Evolutionary conservation across 1,139 yeast genomes (phyloP), one percentile per base, ranked within the genome.

Genomic region (Geotrichum reessii): DNA sequence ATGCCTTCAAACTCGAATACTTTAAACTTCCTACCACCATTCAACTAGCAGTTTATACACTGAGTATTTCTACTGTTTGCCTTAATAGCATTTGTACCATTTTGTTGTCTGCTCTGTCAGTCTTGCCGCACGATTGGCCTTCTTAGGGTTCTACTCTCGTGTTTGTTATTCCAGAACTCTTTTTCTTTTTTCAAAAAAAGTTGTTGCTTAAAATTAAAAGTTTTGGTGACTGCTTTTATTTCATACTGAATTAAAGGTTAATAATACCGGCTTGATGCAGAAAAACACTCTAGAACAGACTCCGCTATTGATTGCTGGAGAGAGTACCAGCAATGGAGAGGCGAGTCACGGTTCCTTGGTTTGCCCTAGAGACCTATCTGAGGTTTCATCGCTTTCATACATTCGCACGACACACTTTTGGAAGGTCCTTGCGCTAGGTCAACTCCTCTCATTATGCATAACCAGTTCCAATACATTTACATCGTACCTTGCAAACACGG

Each of bases 401-500:
- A 51, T 76, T 51, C 56, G 66, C 40, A 70, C 76, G 28, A 62
- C 62, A 44, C 71, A 73, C 40, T 77, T 77, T 61, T 75, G 77
- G 77, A 66, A 73, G 56, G 76, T 76, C 48, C 69, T 77, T 49
- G 48, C 75, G 42, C 71, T 71, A 48, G 80, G 80, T 52, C 80
- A 76, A 66, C 65, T 76, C 48, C 66, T 77, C 53, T 75, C 79
- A 12, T 64, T 75, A 64, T 67, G 75, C 59, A 69, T 76, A 52
- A 75, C 74, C n/a, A 74, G 77, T 44, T 76, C 80, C 37, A 76
- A 76, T 63, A 76, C 79, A 24, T 64, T 76, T 63, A 74, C 79
- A n/a, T n/a, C n/a, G n/a, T 25, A 71, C 78, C 4, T 74, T 67
- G 51, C 62, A 44, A 63, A 74, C 53, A 68, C 69, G n/a, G 76